Evolutionary conservation across 208 protist species (phyloP).

Genomic region (Acanthamoeba lenticulata): DNA sequence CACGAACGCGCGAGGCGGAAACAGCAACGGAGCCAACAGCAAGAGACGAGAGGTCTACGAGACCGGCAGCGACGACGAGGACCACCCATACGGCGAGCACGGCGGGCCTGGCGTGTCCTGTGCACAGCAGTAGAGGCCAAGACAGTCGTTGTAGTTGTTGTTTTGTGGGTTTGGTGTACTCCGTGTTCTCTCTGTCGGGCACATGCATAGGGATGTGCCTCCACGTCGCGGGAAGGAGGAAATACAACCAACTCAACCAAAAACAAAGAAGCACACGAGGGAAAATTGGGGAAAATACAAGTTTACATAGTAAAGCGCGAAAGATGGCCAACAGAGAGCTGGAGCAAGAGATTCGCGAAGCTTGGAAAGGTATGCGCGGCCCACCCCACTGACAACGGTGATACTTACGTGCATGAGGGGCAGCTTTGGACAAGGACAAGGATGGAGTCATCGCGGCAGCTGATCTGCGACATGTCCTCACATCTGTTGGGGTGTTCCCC

Average conservation of each 20-base stretch:
- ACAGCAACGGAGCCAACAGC: not conserved
- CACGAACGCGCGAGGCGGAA: not conserved
- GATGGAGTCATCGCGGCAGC: conserved; percentile 84
- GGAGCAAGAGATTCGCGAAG: not conserved
- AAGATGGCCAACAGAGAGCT: not conserved
- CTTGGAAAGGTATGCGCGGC: not conserved
- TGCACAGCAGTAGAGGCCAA: not conserved
- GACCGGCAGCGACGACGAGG: conserved; percentile 31
- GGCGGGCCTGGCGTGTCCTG: not conserved
- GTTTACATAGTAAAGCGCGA: not conserved
- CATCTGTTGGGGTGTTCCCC: conserved; percentile 82
- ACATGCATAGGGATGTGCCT: not conserved
- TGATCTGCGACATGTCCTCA: conserved; percentile 91
- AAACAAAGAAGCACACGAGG: no score
- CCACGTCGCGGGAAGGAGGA: not conserved
- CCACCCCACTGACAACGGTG: not conserved
- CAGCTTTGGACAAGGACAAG: conserved; percentile 85
- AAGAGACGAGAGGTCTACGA: conserved; percentile 51
- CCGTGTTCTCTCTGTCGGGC: not conserved
- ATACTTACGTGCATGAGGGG: not conserved
- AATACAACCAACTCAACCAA: no score
- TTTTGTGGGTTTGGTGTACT: not conserved
- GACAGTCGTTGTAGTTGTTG: not conserved
- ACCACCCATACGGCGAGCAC: not conserved
- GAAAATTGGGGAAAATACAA: no score